Evolutionary conservation across 2,329 filamentous ascomycete genomes (phyloP).

Genomic region (Penicillium sp.): DNA sequence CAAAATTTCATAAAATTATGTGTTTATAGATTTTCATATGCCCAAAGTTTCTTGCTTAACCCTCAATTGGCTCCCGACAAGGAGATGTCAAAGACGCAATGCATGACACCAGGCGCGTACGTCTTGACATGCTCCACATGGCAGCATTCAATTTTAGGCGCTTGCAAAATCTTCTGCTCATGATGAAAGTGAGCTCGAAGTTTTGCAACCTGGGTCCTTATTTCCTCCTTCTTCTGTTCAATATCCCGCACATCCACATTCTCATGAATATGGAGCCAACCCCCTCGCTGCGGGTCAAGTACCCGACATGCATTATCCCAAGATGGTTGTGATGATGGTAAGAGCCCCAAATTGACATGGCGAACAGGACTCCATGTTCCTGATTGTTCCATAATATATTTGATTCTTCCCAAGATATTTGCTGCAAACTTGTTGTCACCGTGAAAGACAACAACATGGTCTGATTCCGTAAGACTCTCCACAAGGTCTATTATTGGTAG

Average conservation of each 20-base stretch:
- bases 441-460: slow-evolving; percentile 65
- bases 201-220: slow-evolving; percentile 42
- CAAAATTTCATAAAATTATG: too few species aligned
- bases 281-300: slow-evolving; percentile 47
- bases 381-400: slow-evolving; percentile 31
- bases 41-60: too few species aligned
- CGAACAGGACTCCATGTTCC: slow-evolving; percentile 41
- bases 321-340: slow-evolving; percentile 52
- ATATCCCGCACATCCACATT: slow-evolving; percentile 54
- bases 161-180: slow-evolving; percentile 4
- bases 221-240: slow-evolving; percentile 35
- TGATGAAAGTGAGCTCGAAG: slow-evolving; percentile 20
- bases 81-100: slow-evolving; percentile 61
- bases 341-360: slow-evolving; percentile 60
- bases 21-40: too few species aligned
- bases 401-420: slow-evolving; percentile 37
- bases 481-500: slow-evolving; percentile 32
- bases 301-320: slow-evolving; percentile 52
- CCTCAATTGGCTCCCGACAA: slow-evolving; percentile 10
- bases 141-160: slow-evolving; percentile 32
- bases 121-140: slow-evolving; percentile 57
- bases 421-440: slow-evolving; percentile 65
- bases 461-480: slow-evolving; percentile 38
- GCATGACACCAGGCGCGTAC: slow-evolving; percentile 61
- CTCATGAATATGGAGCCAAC: slow-evolving; percentile 63